phyloP scores from a whole-genome alignment of 2,329 filamentous ascomycete species.

The Calonectria multiphialidica region DNA sequence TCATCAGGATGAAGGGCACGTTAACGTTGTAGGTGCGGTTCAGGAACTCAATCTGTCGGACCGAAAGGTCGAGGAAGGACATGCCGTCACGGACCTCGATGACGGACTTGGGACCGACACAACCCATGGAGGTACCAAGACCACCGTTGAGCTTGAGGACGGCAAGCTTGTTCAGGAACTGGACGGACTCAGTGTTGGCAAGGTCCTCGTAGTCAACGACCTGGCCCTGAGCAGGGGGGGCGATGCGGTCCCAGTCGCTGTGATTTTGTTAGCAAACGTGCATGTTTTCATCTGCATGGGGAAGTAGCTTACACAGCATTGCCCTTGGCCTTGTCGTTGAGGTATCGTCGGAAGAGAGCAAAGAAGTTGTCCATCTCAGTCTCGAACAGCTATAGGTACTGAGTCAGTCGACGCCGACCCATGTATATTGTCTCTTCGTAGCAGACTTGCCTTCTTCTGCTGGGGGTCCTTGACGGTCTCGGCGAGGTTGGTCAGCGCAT shows the following conservation, averaged over 20 bases:
- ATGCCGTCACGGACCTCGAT: conserved; percentile 99
- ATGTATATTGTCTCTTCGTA: background rate
- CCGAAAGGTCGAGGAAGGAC: conserved; percentile 99
- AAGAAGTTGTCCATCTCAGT: conserved; percentile 99
- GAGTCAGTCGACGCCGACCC: conserved; percentile 18
- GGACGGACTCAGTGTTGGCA: conserved; percentile 88
- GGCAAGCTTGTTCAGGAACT: conserved; percentile 96
- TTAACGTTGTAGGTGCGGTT: conserved; percentile 98
- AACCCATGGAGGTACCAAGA: conserved; percentile 99
- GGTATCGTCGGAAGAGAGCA: conserved; percentile 95
- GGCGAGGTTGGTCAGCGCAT: conserved; percentile 90
- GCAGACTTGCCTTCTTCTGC: conserved; percentile 79
- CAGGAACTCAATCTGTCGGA: conserved; percentile 98
- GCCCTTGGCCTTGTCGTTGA: conserved; percentile 99
- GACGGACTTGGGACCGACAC: conserved; percentile 98
- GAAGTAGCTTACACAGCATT: conserved; percentile 78
- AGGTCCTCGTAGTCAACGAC: conserved; percentile 96
- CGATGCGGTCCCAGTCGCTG: conserved; percentile 97
- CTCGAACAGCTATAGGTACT: conserved; percentile 80
- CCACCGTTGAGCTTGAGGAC: conserved; percentile 99
- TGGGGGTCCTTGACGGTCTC: conserved; percentile 89
- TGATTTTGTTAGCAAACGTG: conserved; percentile 37
- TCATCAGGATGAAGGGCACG: conserved; percentile 99
- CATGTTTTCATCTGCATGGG: conserved; percentile 5
- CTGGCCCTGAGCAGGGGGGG: conserved; percentile 91